Percentiles rank a stretch among this genome's conserved stretches.
Conservation (phyloP, 306 rosid species). For the Casuarina glauca region DNA sequence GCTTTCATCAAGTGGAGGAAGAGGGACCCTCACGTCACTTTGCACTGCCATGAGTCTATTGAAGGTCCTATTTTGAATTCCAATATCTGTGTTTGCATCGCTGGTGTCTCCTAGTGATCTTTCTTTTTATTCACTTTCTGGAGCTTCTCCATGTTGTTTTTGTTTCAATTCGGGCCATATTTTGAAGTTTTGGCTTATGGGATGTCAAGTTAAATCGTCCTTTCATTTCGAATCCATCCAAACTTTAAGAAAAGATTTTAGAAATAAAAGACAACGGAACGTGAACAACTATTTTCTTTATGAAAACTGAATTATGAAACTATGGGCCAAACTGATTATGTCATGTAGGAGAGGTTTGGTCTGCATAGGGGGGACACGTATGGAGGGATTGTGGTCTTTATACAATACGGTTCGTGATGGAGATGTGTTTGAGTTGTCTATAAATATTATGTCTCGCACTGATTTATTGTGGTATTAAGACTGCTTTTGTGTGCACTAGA, state of each 20-base stretch:
- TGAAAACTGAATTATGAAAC: background rate
- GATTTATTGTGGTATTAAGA: too few species aligned
- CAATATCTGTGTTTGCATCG: background rate
- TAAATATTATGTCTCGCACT: background rate
- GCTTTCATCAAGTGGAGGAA: conserved; percentile 88
- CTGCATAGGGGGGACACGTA: background rate
- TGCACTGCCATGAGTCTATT: conserved; percentile 86
- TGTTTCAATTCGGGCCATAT: background rate
- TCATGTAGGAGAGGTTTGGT: background rate
- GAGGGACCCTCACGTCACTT: conserved; percentile 79
- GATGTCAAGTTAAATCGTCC: background rate
- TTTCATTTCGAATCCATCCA: background rate
- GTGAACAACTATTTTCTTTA: background rate
- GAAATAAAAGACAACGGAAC: background rate
- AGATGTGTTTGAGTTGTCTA: background rate
- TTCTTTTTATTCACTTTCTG: background rate
- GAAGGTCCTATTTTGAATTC: conserved; percentile 50
- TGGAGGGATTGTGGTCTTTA: background rate
- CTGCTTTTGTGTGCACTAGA: too few species aligned
- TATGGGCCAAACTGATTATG: background rate
- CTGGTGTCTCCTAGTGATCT: background rate
- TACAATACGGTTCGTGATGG: background rate
- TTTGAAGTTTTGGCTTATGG: background rate
- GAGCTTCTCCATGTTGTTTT: background rate
- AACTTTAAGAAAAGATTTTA: background rate